Conservation (phyloP, 2,329 filamentous ascomycete genomes). For the Achaetomium macrosporum region DNA sequence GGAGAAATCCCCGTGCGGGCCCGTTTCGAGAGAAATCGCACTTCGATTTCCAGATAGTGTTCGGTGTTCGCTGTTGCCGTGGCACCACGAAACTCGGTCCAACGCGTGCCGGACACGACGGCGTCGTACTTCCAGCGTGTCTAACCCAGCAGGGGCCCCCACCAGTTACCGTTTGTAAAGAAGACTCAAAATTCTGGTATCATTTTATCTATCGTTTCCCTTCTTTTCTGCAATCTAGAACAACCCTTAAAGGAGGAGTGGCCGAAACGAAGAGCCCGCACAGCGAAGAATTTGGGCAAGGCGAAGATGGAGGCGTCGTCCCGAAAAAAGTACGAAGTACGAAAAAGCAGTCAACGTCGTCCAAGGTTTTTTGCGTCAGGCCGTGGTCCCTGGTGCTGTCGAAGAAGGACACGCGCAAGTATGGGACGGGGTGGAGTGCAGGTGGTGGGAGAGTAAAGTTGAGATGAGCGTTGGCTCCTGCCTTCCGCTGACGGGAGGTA, state of each 20-base stretch:
- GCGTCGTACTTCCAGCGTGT: constrained; percentile 15
- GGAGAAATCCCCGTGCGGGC: neutral
- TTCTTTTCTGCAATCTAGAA: constrained; percentile 1
- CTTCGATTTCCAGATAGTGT: constrained; percentile 1
- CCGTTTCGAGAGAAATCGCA: neutral
- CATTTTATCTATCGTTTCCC: constrained; percentile 5
- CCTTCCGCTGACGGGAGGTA: constrained; percentile 17
- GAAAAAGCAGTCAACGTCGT: neutral
- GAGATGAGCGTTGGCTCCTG: constrained; percentile 11
- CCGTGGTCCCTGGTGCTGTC: neutral
- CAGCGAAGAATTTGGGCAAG: neutral
- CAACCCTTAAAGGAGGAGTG: neutral
- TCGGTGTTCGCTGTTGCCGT: neutral
- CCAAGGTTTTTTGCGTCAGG: neutral
- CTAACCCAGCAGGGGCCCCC: constrained; percentile 9
- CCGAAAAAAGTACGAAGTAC: neutral
- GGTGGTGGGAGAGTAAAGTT: constrained; percentile 4
- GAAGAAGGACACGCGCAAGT: no score
- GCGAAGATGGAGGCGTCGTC: neutral
- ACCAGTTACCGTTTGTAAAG: constrained; percentile 9
- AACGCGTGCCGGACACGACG: constrained; percentile 18
- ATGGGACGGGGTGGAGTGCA: neutral
- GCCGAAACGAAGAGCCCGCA: neutral
- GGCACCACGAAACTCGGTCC: constrained; percentile 5
- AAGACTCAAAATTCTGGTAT: constrained; percentile 5